Evolutionary conservation across 345 rosid genomes (phyloP), one percentile per base, ranked within the genome.

Genomic region (Draba incana): DNA sequence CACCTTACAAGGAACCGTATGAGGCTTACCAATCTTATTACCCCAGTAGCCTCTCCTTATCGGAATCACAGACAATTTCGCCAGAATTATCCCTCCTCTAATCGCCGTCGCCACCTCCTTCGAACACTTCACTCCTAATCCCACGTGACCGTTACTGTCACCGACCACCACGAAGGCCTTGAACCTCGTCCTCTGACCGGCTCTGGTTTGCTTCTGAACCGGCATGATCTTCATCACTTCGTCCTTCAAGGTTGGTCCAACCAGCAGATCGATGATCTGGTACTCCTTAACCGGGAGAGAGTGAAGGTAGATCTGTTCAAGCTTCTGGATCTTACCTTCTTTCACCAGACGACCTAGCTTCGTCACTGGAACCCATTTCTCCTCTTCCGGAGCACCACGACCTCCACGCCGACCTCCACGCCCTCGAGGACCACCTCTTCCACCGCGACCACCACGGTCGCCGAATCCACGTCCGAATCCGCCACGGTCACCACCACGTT

Each of bases 151-250:
- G 14, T 86, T 84, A 0, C 80, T 74, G 39, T 89, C 90, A 0
- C 92, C 92, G 3, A 85, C 90, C 1, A 89, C 96, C 0, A 89
- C 92, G 27, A 86, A 89, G 33, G 92, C 92, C 86, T 89, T 89
- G 86, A 90, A 90, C 46, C 92, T 73, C 4, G 92, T 90, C n/a
- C 97, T 68, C 76, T 87, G 94, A 1, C 94, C 94, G 16, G 92
- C 96, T 2, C 96, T 81, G 11, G 92, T 89, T 62, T 92, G 96
- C 20, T 92, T 89, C 89, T 92, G 98, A 15, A 89, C 96, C 0
- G 98, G 94, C 76, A 86, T 86, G 78, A 90, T 90, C 60, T 92
- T 90, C 98, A 92, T 92, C 49, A 92, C 98, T 82, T 92, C 98
- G 6, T 92, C 98, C 70, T 89, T 92, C 70, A 92, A 75, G 0